Evolutionary conservation across 768 basidiomycete genomes (phyloP), one percentile per base, ranked within the genome.

Genomic region (Lactarius vividus): DNA sequence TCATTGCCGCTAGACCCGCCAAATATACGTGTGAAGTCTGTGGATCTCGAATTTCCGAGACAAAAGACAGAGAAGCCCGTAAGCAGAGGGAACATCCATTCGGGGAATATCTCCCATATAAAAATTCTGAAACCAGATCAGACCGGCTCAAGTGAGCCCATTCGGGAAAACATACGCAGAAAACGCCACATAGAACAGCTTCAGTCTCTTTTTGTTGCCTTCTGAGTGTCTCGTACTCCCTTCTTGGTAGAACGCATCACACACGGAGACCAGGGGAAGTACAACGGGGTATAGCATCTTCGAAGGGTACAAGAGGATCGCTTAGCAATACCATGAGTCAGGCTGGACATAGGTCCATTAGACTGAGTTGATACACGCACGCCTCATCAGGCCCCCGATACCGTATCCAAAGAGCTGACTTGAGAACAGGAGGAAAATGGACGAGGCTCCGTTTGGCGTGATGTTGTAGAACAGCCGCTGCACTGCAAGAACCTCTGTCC

Each of bases 401-500:
- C 84, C 84, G 61, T 84, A 86, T 16, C 85, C 84, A 64, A 78
- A 72, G 28, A 75, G 71, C 61, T 77, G 75, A 33, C 72, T 76
- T 4, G 74, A 72, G 74, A 75, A 71, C 11, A 81, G 67, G 58
- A 82, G 64, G 52, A 85, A 80, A 42, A 85, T 79, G 39, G 82
- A 81, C 18, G 79, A 71, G 10, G 66, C 78, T 28, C 79, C 71
- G 55, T 82, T 82, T 2, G 84, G 82, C 4, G 77, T 80, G 62
- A 84, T 79, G 53, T 85, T 79, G 61, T 86, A 86, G 55, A 61
- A 67, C 13, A 69, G 40, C 5, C 49, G 78, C 63, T 85, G 84
- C 3, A 84, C 83, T 0, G 83, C 82, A 53, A 85, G 73, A 7
- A 85, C 78, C 57, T 85, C 83, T 0, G 83, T 85, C 2, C 78